A percentile compares a stretch with the other conserved stretches of the same genome.
These are phyloP conservation scores for Corynespora cassiicola DNA, from an alignment of 2,329 filamentous ascomycete genomes.

Conservation along the genomic window DNA sequence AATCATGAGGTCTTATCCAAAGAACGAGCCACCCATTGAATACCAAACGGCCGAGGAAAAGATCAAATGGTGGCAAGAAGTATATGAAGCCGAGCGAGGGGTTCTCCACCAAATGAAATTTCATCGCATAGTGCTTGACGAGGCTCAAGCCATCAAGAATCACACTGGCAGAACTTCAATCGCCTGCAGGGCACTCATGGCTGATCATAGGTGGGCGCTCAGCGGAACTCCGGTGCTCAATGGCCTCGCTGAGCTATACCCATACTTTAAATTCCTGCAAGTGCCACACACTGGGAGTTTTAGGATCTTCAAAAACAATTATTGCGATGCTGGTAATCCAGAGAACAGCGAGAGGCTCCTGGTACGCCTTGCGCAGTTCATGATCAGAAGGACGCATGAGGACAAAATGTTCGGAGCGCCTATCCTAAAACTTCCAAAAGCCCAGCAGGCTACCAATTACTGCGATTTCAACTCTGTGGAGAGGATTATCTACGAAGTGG, in stretches of 20 bases:
- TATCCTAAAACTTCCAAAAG: conserved; percentile 61
- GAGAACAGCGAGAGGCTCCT: conserved; percentile 44
- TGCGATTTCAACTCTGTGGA: conserved; percentile 62
- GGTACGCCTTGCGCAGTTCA: conserved; percentile 51
- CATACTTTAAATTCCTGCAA: conserved; percentile 53
- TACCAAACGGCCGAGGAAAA: conserved; percentile 46
- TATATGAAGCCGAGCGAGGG: conserved; percentile 41
- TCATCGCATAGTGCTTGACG: conserved; percentile 63
- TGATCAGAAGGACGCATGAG: conserved; percentile 63
- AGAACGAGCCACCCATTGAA: conserved; percentile 44
- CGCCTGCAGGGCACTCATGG: conserved; percentile 52
- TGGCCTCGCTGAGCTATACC: conserved; percentile 35
- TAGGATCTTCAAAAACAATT: conserved; percentile 53
- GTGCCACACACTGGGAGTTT: conserved; percentile 50
- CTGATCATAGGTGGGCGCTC: conserved; percentile 50
- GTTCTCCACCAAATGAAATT: conserved; percentile 38
- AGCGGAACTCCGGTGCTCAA: conserved; percentile 53
- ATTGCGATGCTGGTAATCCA: conserved; percentile 38
- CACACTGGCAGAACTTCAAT: conserved; percentile 48
- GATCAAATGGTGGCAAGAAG: conserved; percentile 45
- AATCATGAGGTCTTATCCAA: conserved; percentile 51
- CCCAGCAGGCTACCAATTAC: conserved; percentile 50
- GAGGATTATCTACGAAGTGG: conserved; percentile 60
- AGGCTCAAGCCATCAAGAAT: conserved; percentile 65
- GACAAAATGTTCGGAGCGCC: conserved; percentile 60